Evolutionary conservation across 129 eudicot genomes (phyloP).

Genomic region (Logfia minima): DNA sequence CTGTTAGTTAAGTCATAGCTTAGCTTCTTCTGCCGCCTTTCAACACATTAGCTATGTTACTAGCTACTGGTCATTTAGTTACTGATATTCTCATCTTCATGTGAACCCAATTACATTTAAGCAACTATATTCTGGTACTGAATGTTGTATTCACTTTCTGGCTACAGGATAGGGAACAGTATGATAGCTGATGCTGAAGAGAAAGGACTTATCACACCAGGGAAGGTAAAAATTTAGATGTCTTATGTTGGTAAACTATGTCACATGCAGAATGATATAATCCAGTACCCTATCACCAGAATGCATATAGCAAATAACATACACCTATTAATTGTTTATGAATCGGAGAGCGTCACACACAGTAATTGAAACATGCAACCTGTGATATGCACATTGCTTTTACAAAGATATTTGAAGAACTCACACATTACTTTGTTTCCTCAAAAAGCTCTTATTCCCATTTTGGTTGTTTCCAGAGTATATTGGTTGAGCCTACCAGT

Average conservation of each 20-base stretch:
- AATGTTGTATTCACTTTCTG: slow-evolving; percentile 18
- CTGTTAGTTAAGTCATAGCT: neutral
- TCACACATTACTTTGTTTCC: neutral
- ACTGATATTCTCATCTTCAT: neutral
- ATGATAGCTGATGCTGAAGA: slow-evolving; percentile 94
- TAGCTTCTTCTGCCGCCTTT: neutral
- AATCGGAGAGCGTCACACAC: neutral
- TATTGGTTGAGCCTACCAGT: slow-evolving; percentile 97
- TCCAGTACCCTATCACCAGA: neutral
- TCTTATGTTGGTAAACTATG: neutral
- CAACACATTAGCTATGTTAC: neutral
- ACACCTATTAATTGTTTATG: neutral
- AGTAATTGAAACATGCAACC: neutral
- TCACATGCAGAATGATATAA: neutral
- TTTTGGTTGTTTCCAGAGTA: slow-evolving; percentile 51
- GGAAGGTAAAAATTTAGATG: slow-evolving; percentile 58
- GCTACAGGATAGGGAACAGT: slow-evolving; percentile 89
- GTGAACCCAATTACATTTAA: neutral
- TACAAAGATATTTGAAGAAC: neutral
- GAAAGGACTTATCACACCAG: slow-evolving; percentile 84
- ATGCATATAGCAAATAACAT: neutral
- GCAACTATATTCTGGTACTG: slow-evolving; percentile 6
- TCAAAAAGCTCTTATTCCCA: neutral
- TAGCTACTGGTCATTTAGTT: neutral
- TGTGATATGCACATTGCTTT: neutral